Conservation (phyloP, 1,284 basidiomycete species). For the Phylloporus gajari region DNA sequence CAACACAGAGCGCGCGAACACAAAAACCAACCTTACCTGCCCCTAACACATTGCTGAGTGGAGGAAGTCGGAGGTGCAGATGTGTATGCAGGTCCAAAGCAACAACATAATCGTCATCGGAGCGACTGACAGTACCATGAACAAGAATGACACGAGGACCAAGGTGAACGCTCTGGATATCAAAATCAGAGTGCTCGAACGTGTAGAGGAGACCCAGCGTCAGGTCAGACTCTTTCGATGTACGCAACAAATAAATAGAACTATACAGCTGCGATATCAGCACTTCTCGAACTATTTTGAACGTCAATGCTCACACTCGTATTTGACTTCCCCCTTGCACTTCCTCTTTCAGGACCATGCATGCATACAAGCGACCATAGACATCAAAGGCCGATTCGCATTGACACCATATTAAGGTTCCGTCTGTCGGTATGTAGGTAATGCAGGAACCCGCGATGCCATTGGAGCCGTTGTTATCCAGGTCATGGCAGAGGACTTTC, state of each 20-base stretch:
- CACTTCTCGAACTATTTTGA: neutral
- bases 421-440: slow-evolving; percentile 19
- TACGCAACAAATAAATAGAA: neutral
- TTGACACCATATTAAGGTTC: slow-evolving; percentile 20
- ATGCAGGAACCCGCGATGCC: slow-evolving; percentile 16
- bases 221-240: neutral
- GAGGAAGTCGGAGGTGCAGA: slow-evolving; percentile 12
- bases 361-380: slow-evolving; percentile 27
- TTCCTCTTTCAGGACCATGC: slow-evolving; percentile 22
- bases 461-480: slow-evolving; percentile 23
- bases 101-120: slow-evolving; percentile 13
- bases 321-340: neutral
- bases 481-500: slow-evolving; percentile 32
- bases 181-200: slow-evolving; percentile 9
- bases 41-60: neutral
- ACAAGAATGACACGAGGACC: slow-evolving; percentile 25
- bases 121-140: neutral
- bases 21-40: neutral
- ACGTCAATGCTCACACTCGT: neutral
- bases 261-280: neutral
- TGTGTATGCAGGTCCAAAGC: slow-evolving; percentile 29
- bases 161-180: too few relatives aligned
- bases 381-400: slow-evolving; percentile 27
- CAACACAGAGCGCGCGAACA: neutral
- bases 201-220: too few relatives aligned